phyloP scores from a whole-genome alignment of 495 filamentous ascomycete genomes.

The Thermothielavioides terrestris region DNA sequence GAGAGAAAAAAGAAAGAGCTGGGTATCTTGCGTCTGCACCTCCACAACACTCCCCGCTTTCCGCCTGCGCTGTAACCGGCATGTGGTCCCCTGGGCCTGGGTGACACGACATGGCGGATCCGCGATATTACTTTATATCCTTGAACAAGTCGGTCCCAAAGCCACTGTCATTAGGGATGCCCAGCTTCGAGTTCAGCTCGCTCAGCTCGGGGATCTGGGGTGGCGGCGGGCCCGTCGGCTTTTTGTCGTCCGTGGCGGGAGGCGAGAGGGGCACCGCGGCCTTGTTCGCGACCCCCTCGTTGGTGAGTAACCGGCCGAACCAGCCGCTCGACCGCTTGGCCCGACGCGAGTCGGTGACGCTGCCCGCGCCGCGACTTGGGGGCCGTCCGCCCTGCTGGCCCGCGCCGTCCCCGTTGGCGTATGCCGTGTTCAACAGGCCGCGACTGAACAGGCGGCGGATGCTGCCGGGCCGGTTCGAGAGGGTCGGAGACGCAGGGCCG shows the following conservation, averaged over 20 bases:
- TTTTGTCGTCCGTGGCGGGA: conserved; percentile 26
- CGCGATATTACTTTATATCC: conserved; percentile 42
- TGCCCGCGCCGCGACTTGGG: conserved; percentile 28
- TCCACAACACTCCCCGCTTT: background rate
- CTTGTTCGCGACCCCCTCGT: conserved; percentile 23
- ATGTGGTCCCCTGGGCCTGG: background rate
- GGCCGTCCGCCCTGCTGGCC: conserved; percentile 27
- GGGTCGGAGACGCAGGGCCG: conserved; percentile 35
- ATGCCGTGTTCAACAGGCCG: conserved; percentile 36
- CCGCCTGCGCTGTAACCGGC: background rate
- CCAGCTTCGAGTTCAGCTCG: conserved; percentile 41
- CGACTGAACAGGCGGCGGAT: conserved; percentile 41
- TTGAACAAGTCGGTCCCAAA: conserved; percentile 54
- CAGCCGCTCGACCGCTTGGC: conserved; percentile 42
- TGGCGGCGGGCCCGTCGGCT: conserved; percentile 42
- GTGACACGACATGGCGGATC: background rate
- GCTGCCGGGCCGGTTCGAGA: conserved; percentile 36
- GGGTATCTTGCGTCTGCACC: conserved; percentile 28
- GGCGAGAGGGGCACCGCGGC: conserved; percentile 14
- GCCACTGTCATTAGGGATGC: conserved; percentile 26
- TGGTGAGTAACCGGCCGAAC: conserved; percentile 37
- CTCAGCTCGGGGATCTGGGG: conserved; percentile 53
- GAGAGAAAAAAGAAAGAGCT: conserved; percentile 13
- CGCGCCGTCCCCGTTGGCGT: conserved; percentile 30
- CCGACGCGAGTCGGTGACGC: conserved; percentile 32